Conservation (phyloP, 2,329 filamentous ascomycete genomes). For the Dendryphion nanum region DNA sequence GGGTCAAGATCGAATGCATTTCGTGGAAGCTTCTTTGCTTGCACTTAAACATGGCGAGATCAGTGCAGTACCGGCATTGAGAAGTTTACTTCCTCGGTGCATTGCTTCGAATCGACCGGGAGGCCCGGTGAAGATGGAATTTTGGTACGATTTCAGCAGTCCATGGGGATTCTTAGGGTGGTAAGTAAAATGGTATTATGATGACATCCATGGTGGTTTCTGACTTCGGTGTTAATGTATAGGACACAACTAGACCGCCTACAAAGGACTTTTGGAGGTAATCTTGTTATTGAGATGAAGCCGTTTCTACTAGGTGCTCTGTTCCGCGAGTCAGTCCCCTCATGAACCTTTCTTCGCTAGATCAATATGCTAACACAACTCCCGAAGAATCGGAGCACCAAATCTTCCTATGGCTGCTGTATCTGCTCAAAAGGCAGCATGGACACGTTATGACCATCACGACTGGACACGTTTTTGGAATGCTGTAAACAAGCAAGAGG, state of each 20-base stretch:
- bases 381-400: slow-evolving; percentile 30
- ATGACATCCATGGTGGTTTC: no score
- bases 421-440: slow-evolving; percentile 23
- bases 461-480: slow-evolving; percentile 36
- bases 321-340: slow-evolving; percentile 24
- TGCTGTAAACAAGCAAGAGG: slow-evolving; percentile 27
- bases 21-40: slow-evolving; percentile 30
- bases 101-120: slow-evolving; percentile 7
- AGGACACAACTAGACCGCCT: slow-evolving; percentile 30
- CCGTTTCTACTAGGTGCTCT: slow-evolving; percentile 34
- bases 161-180: slow-evolving; percentile 37
- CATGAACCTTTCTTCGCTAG: not conserved
- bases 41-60: slow-evolving; percentile 10
- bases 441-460: slow-evolving; percentile 28
- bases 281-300: slow-evolving; percentile 29
- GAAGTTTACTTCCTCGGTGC: slow-evolving; percentile 24
- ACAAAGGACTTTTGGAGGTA: slow-evolving; percentile 20
- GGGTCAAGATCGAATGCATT: slow-evolving; percentile 39
- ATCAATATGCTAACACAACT: not conserved
- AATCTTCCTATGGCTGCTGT: slow-evolving; percentile 26
- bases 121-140: slow-evolving; percentile 20
- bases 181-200: no score
- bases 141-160: slow-evolving; percentile 36
- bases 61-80: slow-evolving; percentile 12
- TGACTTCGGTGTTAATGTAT: no score